Evolutionary conservation across 2,329 filamentous ascomycete species (phyloP).

Genomic region (Zymoseptoria tritici): DNA sequence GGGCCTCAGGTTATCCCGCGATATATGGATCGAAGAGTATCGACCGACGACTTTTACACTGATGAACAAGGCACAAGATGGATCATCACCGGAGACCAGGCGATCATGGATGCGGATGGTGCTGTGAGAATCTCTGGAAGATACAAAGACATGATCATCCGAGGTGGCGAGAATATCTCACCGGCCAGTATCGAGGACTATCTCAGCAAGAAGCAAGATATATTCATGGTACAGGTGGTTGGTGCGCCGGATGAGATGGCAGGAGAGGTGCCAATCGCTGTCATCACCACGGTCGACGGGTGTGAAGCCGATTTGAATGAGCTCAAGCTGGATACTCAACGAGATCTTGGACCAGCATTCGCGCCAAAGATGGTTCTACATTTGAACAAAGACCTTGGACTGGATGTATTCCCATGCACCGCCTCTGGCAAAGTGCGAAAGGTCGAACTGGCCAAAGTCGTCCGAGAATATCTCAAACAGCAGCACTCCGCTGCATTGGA

Average conservation of each 20-base stretch:
- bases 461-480: conserved; percentile 24
- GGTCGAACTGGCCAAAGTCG: conserved; percentile 28
- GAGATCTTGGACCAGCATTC: conserved; percentile 35
- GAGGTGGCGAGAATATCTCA: conserved; percentile 62
- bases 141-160: conserved; percentile 32
- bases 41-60: conserved; percentile 23
- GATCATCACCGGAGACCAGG: conserved; percentile 58
- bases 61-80: conserved; percentile 43
- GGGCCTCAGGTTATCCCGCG: conserved; percentile 25
- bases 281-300: conserved; percentile 34
- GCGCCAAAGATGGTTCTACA: conserved; percentile 37
- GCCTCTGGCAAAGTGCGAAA: conserved; percentile 42
- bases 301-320: conserved; percentile 25
- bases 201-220: conserved; percentile 31
- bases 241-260: conserved; percentile 40
- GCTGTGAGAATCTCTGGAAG: conserved; percentile 32
- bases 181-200: conserved; percentile 30
- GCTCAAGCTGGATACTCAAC: conserved; percentile 32
- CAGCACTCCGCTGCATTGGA: conserved; percentile 20
- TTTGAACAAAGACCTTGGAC: conserved; percentile 34
- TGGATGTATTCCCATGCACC: conserved; percentile 36
- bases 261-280: conserved; percentile 43
- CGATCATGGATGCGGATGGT: conserved; percentile 41
- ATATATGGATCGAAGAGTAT: conserved; percentile 26
- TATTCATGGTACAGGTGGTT: conserved; percentile 36